Evolutionary conservation across 495 filamentous ascomycete genomes (phyloP).

Genomic region (Aspergillus panamensis): DNA sequence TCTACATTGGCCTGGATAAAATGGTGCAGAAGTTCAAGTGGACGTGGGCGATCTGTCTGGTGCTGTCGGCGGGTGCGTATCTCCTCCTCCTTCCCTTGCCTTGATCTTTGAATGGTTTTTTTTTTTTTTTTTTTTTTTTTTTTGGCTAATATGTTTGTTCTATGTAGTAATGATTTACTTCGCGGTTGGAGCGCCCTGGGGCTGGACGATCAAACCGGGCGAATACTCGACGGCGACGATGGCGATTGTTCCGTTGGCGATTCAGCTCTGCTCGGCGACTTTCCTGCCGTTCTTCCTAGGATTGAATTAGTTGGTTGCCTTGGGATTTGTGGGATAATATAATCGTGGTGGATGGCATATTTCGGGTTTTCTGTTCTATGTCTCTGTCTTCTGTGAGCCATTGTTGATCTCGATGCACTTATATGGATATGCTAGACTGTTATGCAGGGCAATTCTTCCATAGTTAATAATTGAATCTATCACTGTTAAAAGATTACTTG

Average conservation of each 20-base stretch:
- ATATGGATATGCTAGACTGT: background rate
- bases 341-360: background rate
- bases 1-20: constrained; percentile 7
- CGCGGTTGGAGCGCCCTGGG: constrained; percentile 1
- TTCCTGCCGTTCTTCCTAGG: constrained; percentile 1
- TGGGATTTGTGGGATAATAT: background rate
- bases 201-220: constrained; percentile 1
- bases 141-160: background rate
- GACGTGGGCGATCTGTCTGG: constrained; percentile 4
- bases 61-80: background rate
- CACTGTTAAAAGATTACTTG: too few species aligned
- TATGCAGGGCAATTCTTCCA: too few species aligned
- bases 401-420: background rate
- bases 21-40: constrained; percentile 9
- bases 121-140: background rate
- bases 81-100: background rate
- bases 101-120: background rate
- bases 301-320: background rate
- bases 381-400: background rate
- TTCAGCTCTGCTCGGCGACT: background rate
- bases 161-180: constrained; percentile 3
- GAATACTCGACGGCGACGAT: constrained; percentile 2
- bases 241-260: constrained; percentile 5
- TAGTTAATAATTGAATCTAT: too few species aligned
- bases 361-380: too few species aligned